Evolutionary conservation across 768 basidiomycete genomes (phyloP), one percentile per base, ranked within the genome.

Genomic region (Calocera viscosa): DNA sequence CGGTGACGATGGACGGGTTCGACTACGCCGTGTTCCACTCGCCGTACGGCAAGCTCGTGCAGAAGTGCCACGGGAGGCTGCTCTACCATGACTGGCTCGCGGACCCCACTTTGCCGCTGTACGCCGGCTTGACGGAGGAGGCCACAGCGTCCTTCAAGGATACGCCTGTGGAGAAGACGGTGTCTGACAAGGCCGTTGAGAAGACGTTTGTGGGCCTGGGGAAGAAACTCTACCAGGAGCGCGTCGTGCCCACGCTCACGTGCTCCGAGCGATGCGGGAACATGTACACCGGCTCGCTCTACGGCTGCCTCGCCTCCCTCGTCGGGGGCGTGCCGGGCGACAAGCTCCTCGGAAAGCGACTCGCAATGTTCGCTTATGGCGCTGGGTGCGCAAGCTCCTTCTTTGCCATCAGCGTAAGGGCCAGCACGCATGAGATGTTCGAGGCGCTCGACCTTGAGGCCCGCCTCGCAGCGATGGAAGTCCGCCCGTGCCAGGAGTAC

Each of bases 21-120:
- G 95, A 98, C 79, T 98, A 91, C 75, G 83, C 89, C 70, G 86
- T 94, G 72, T 94, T 98, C 86, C 96, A 99, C 82, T 89, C 88
- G 68, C 96, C 96, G 0, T 99, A 97, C 77, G 95, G 96, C 80
- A 99, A 99, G 80, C 90, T 96, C 75, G 94, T 96, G 65, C 90
- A 96, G 77, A 99, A 97, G 80, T 94, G 91, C 49, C 88, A 95
- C 75, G 95, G 91, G 39, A 90, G 96, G 67, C 80, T 98, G 72
- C 67, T 87, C 73, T 94, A 84, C 81, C 90, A 94, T 77, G 96
- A 99, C 80, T 99, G 94, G 82, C 80, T 94, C 72, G 77, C 85
- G 69, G 82, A 85, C 75, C 91, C 96, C 34, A 78, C 81, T 8
- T 80, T 82, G 39, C 79, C 91, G 40, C 82, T 69, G 16, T 80